Base-by-base conservation (phyloP, 169 alveolate genomes). In the Toxoplasma gondii region DNA sequence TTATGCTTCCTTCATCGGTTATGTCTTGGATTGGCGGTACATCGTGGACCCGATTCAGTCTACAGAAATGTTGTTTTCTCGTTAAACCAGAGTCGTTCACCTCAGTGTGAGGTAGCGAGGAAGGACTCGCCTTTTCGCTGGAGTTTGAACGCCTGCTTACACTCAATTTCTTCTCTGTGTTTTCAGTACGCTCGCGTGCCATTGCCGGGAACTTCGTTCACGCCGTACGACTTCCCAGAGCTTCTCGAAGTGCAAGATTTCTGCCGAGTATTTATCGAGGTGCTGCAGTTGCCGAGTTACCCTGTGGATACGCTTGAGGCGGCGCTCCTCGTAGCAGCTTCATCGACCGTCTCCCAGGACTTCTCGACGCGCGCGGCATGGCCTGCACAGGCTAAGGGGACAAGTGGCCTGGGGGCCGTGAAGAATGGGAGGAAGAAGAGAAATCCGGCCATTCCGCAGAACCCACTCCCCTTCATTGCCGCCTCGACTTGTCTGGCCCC, bases 191-290 rank as follows among this genome's bases (percentile, higher is more conserved):
- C 87, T 39, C 91, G 86, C 44, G 43, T 87, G 87, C 91, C 91
- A 9, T 27, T 92, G 86, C 91, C 94, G 36, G 91, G 69, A 44
- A 34, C 91, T 16, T 39, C 70, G 67, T 74, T 92, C 43, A 64
- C 87, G 69, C 91, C 80, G 78, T 92, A 92, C 91, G 70, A 74
- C 34, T 88, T 67, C 91, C 94, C 94, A 38, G 91, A 92, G 91
- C 86, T 92, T 2, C 84, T 92, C 64, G 94, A 92, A 83, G 91
- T 92, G 82, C 94, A 92, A 64, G 94, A 92, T 22, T 92, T 92
- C 70, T 38, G 78, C 29, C 81, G 94, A 29, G 94, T 92, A 4
- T 92, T 81, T 38, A 12, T 69, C 19, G 94, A 92, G 91, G 29
- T 78, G 69, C 91, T 92, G 22, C 91, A 64, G 38, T 22, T 92